Evolutionary conservation across 2,329 filamentous ascomycete species (phyloP).

Genomic region (Diplocarpon mali): DNA sequence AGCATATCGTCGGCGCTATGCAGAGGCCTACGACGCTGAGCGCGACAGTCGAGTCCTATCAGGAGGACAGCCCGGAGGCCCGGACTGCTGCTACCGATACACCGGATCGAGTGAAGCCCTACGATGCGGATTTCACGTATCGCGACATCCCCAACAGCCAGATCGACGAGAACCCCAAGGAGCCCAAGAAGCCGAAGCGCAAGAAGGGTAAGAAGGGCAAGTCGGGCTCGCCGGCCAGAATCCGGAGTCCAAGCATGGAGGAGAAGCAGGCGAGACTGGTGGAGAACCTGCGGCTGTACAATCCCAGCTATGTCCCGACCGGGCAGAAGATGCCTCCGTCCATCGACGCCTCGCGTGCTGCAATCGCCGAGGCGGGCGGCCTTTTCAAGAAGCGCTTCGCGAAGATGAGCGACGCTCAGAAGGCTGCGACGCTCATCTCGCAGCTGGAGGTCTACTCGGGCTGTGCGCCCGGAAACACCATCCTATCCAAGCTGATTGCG

Average conservation of each 20-base stretch:
- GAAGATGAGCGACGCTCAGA: not conserved
- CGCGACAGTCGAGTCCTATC: not conserved
- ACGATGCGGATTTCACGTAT: not conserved
- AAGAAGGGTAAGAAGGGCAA: not conserved
- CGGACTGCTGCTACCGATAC: not conserved
- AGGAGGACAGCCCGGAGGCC: not conserved
- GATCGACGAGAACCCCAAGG: conserved; percentile 3
- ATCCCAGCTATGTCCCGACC: not conserved
- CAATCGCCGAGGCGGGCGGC: too few species aligned
- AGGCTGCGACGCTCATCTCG: not conserved
- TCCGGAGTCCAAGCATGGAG: not conserved
- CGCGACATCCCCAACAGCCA: not conserved
- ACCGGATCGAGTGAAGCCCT: not conserved
- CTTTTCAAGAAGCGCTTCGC: not conserved
- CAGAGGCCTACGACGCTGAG: not conserved
- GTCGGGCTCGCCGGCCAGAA: not conserved
- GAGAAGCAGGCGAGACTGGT: not conserved
- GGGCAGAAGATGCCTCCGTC: not conserved
- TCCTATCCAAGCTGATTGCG: not conserved
- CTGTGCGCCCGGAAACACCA: too few species aligned
- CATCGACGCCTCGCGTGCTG: too few species aligned
- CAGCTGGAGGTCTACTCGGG: too few species aligned
- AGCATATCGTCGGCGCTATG: not conserved
- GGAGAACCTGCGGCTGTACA: not conserved
- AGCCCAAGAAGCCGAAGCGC: not conserved